Evolutionary conservation across 176 grass and related monocot species (phyloP).

Genomic region (Oryza longistaminata): DNA sequence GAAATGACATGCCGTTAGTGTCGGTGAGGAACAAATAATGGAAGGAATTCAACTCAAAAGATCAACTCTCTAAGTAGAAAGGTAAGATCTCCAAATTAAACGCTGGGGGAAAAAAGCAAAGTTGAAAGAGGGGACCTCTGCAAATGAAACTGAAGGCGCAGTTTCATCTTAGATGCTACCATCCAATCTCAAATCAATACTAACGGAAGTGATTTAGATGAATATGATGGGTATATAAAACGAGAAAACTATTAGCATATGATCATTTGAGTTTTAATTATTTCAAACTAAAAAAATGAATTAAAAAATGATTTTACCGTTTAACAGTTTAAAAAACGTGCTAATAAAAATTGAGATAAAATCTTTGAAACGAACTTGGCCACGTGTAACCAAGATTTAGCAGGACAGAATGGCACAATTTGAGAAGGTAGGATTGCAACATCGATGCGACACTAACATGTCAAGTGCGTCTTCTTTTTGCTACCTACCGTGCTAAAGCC

Average conservation of each 20-base stretch:
- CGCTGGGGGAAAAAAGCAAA: not conserved
- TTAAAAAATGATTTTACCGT: no score
- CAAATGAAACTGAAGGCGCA: not conserved
- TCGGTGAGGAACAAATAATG: not conserved
- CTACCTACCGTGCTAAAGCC: not conserved
- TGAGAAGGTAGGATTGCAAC: not conserved
- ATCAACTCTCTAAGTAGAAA: not conserved
- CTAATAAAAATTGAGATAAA: no score
- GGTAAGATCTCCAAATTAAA: not conserved
- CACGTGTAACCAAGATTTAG: not conserved
- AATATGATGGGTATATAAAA: no score
- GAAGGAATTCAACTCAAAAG: no score
- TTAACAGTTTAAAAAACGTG: no score
- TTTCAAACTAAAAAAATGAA: no score
- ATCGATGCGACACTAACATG: not conserved
- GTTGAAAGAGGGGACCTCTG: not conserved
- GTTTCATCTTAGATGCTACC: not conserved
- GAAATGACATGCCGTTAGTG: no score
- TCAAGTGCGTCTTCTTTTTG: not conserved
- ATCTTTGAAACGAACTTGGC: no score
- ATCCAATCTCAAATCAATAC: not conserved
- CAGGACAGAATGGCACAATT: not conserved
- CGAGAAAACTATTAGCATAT: no score
- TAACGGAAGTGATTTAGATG: no score
- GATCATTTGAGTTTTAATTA: no score